These are phyloP conservation scores for Anethum foeniculum DNA, from an alignment of 140 eudicot species.

Conservation along the genomic window DNA sequence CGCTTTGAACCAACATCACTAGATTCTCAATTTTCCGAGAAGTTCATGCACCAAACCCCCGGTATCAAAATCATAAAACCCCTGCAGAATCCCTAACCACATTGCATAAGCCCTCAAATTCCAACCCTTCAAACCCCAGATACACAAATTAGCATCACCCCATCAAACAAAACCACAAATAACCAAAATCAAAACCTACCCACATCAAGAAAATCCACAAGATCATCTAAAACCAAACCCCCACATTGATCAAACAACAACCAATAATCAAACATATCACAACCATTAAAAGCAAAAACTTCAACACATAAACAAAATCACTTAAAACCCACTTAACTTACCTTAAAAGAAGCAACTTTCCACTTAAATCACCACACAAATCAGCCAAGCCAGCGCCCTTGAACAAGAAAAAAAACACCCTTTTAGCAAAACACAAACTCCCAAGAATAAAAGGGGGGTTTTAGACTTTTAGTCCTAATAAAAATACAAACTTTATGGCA, in stretches of 20 bases:
- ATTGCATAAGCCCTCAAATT: constrained; percentile 6
- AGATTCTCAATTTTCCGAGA: not conserved
- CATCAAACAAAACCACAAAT: constrained; percentile 1
- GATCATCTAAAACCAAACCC: not conserved
- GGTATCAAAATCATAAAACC: constrained; percentile 6
- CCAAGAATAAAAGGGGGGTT: not conserved
- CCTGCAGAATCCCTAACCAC: not conserved
- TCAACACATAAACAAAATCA: not conserved
- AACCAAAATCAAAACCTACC: not conserved
- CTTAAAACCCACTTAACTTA: not conserved
- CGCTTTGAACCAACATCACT: not conserved
- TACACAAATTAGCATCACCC: constrained; percentile 24
- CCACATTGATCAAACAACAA: not conserved
- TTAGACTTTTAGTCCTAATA: not conserved
- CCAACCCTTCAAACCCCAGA: constrained; percentile 11
- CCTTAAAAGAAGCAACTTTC: not conserved
- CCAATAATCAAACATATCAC: not conserved
- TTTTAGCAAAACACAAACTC: not conserved
- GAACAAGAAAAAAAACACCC: not conserved
- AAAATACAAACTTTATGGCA: not conserved
- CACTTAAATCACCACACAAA: not conserved
- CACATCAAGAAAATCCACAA: constrained; percentile 5
- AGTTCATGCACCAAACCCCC: constrained; percentile 13
- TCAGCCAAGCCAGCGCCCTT: not conserved
- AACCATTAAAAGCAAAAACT: not conserved